Conservation (phyloP, 225 moss, liverwort and hornwort genomes). For the Bryoerythrophyllum caledonicum region DNA sequence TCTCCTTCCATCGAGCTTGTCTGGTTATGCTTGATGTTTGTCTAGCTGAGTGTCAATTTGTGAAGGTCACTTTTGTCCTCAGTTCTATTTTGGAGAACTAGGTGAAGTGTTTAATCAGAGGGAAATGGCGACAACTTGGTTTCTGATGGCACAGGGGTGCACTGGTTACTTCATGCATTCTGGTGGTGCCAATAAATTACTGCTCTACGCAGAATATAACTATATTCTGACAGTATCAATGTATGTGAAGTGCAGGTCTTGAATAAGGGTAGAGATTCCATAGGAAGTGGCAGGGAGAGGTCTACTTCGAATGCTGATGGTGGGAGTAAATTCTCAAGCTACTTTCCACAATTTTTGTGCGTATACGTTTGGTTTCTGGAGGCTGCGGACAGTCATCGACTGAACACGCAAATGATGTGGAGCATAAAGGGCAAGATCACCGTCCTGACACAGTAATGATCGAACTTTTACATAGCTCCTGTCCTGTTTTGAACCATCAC, state of each 20-base stretch:
- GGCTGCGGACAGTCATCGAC: slow-evolving; percentile 70
- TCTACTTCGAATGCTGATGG: slow-evolving; percentile 28
- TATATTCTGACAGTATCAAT: slow-evolving; percentile 20
- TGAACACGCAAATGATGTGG: slow-evolving; percentile 72
- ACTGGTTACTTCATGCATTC: neutral
- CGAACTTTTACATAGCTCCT: slow-evolving; percentile 20
- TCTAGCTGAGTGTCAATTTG: slow-evolving; percentile 8
- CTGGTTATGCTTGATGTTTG: slow-evolving; percentile 13
- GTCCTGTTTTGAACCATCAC: neutral
- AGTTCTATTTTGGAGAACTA: slow-evolving; percentile 11
- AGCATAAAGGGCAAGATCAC: slow-evolving; percentile 65
- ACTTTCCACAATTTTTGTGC: slow-evolving; percentile 62
- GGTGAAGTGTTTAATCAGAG: neutral
- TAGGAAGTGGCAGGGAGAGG: slow-evolving; percentile 49
- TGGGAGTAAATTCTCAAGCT: slow-evolving; percentile 60
- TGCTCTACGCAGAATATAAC: neutral
- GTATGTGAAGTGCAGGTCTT: slow-evolving; percentile 42
- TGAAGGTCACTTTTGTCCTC: neutral
- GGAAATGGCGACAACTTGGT: neutral
- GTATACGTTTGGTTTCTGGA: slow-evolving; percentile 76
- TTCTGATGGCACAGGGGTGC: neutral
- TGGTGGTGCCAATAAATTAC: neutral
- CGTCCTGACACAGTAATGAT: slow-evolving; percentile 53
- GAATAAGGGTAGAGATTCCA: slow-evolving; percentile 46
- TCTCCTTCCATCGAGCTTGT: slow-evolving; percentile 15